phyloP scores from a whole-genome alignment of 345 rosid genomes.

The Aethionema arabicum region DNA sequence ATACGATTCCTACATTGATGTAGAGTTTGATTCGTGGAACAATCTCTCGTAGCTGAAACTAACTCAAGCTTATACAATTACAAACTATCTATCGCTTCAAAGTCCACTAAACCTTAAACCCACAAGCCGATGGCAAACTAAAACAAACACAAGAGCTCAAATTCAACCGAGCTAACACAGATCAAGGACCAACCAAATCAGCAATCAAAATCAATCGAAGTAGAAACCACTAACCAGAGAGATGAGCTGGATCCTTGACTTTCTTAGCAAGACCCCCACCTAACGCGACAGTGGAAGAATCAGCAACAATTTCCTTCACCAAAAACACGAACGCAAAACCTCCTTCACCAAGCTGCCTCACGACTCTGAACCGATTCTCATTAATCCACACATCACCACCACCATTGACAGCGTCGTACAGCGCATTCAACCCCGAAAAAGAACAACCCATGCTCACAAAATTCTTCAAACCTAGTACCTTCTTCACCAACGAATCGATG shows the following conservation, averaged over 20 bases:
- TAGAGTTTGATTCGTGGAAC: slow-evolving; percentile 22
- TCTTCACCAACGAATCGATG: slow-evolving; percentile 17
- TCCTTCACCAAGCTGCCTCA: slow-evolving; percentile 96
- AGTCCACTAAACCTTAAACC: background rate
- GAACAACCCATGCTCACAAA: slow-evolving; percentile 65
- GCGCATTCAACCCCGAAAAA: slow-evolving; percentile 87
- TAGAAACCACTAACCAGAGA: slow-evolving; percentile 57
- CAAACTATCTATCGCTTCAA: background rate
- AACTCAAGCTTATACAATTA: background rate
- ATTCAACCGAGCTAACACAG: slow-evolving; percentile 20
- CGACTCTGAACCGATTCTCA: slow-evolving; percentile 82
- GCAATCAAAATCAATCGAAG: background rate
- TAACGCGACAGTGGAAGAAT: slow-evolving; percentile 52
- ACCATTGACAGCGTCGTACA: slow-evolving; percentile 87
- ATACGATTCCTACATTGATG: slow-evolving; percentile 28
- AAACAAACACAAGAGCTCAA: background rate
- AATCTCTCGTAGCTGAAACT: background rate
- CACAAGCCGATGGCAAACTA: slow-evolving; percentile 5
- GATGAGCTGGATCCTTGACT: slow-evolving; percentile 88
- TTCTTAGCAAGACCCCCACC: slow-evolving; percentile 76
- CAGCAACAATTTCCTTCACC: slow-evolving; percentile 72
- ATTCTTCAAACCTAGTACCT: background rate
- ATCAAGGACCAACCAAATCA: slow-evolving; percentile 3
- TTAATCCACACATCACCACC: slow-evolving; percentile 99
- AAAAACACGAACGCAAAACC: slow-evolving; percentile 87